These are phyloP conservation scores for Aspergillus ruber DNA, from an alignment of 2,329 filamentous ascomycete genomes.

Conservation along the genomic window DNA sequence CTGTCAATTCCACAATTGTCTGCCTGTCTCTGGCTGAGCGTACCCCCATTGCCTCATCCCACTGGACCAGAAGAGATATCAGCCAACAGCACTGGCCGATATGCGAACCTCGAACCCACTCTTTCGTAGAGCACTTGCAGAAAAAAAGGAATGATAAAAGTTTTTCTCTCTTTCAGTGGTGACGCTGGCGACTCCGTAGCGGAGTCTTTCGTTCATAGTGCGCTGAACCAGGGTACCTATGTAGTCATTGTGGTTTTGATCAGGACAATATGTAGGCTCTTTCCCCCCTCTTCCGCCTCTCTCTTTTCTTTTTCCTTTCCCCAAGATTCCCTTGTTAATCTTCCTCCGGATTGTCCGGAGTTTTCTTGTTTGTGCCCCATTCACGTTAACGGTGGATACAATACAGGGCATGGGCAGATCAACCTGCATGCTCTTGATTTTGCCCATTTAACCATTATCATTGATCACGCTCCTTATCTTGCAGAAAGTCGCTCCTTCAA, in stretches of 20 bases:
- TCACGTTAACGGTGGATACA: background rate
- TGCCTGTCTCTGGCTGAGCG: background rate
- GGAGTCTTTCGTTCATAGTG: background rate
- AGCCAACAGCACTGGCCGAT: background rate
- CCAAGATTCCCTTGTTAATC: slow-evolving; percentile 6
- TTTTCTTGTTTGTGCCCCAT: background rate
- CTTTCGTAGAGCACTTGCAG: background rate
- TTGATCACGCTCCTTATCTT: background rate
- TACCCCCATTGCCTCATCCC: background rate
- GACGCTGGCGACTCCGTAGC: background rate
- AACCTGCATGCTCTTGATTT: background rate
- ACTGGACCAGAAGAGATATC: background rate
- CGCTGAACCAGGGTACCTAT: too few relatives aligned
- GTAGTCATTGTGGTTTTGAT: too few relatives aligned
- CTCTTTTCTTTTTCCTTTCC: background rate
- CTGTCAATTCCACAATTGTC: background rate
- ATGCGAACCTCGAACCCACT: background rate
- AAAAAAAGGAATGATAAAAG: background rate
- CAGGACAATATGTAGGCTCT: background rate
- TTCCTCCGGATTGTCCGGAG: slow-evolving; percentile 6
- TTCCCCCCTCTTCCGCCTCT: background rate
- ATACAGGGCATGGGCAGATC: background rate
- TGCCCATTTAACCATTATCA: background rate
- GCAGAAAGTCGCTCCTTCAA: background rate
- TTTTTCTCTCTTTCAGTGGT: background rate